phyloP scores from a whole-genome alignment of 345 rosid species.

The Limnanthes douglasii region DNA sequence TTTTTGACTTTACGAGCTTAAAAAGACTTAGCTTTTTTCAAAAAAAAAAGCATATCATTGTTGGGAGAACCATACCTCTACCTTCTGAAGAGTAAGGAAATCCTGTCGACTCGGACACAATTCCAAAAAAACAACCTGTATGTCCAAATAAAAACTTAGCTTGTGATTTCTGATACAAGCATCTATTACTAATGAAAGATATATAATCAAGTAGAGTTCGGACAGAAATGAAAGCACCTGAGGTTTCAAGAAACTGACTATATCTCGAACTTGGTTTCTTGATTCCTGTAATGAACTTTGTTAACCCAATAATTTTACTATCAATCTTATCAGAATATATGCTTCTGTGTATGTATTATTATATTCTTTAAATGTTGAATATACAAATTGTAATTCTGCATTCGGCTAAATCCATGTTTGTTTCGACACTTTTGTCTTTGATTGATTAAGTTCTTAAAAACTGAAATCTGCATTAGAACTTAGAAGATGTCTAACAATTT shows the following conservation, averaged over 20 bases:
- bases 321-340: no score
- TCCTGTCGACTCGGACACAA: slow-evolving; percentile 75
- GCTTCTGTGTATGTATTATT: no score
- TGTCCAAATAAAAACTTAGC: not conserved
- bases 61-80: slow-evolving; percentile 36
- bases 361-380: no score
- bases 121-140: slow-evolving; percentile 92
- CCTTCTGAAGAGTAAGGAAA: slow-evolving; percentile 59
- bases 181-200: slow-evolving; percentile 2
- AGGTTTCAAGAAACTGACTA: slow-evolving; percentile 68
- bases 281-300: no score
- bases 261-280: slow-evolving; percentile 80
- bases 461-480: no score
- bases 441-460: no score
- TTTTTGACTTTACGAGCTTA: not conserved
- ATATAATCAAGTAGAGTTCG: slow-evolving; percentile 6
- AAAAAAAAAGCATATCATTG: slow-evolving; percentile 8
- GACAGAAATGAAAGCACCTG: slow-evolving; percentile 38
- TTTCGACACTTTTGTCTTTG: no score
- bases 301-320: no score
- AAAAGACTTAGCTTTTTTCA: not conserved
- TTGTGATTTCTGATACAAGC: not conserved
- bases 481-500: no score
- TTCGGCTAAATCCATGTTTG: no score
- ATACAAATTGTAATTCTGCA: no score